These are phyloP conservation scores for Chaetomium sp. DNA, from an alignment of 2,329 filamentous ascomycete species.

Conservation along the genomic window DNA sequence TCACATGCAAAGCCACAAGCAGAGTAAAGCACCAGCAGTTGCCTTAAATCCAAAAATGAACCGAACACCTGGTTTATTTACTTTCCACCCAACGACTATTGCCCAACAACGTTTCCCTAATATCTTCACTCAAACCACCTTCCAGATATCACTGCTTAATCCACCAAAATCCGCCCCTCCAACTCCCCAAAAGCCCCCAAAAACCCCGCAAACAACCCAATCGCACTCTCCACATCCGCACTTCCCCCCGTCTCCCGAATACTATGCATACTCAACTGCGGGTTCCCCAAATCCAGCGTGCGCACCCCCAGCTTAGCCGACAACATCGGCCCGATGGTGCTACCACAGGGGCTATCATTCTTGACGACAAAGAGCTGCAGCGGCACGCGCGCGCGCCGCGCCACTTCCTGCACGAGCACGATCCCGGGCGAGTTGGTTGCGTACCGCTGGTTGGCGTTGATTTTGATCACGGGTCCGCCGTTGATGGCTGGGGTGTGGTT, in stretches of 20 bases:
- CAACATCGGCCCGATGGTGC: constrained; percentile 96
- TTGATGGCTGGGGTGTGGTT: constrained; percentile 94
- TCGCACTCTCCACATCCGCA: constrained; percentile 78
- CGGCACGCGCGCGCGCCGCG: constrained; percentile 67
- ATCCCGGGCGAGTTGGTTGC: constrained; percentile 95
- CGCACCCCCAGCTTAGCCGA: constrained; percentile 78
- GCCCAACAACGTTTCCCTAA: neutral
- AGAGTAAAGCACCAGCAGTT: too few species aligned
- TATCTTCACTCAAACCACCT: neutral
- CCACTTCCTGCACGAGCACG: constrained; percentile 83
- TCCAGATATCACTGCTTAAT: constrained; percentile 47
- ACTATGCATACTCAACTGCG: constrained; percentile 93
- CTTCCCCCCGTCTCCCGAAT: constrained; percentile 89
- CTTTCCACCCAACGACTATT: neutral
- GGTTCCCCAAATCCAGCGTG: constrained; percentile 88
- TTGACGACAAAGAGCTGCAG: constrained; percentile 93
- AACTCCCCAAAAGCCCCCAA: constrained; percentile 77
- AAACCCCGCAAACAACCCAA: constrained; percentile 82
- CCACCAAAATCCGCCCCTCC: constrained; percentile 67
- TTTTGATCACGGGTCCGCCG: constrained; percentile 91
- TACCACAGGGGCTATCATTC: constrained; percentile 91
- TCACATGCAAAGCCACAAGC: neutral
- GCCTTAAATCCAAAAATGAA: too few species aligned
- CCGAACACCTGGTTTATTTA: too few species aligned
- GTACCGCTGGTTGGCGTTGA: constrained; percentile 97